Evolutionary conservation across 441 rosid species (phyloP), one percentile per base, ranked within the genome.

Genomic region (Aleurites moluccanus): DNA sequence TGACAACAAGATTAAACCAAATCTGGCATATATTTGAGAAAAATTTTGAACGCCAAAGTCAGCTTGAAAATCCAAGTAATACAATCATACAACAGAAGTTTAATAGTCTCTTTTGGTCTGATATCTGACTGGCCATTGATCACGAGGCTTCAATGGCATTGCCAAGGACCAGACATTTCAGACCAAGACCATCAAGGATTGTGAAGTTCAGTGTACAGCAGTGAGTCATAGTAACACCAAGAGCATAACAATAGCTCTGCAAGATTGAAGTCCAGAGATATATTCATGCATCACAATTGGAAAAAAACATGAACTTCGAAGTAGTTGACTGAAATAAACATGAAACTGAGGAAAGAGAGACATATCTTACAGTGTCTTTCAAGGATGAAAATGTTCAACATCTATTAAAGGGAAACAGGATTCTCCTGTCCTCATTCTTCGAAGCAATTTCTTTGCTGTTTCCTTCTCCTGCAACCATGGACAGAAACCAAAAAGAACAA

Each of bases 381-480:
- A 91, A 45, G 92, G 88, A 79, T 88, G 92, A 79, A 90, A 87
- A 82, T 85, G 94, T 77, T 92, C 96, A 1, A 86, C 80, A 83
- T 88, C 97, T 93, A 91, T 87, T 0, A 88, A 80, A 69, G 96
- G 92, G 73, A 85, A 85, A 74, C 87, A 80, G 2, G 90, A 78
- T 73, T 88, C 92, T 57, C 78, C 82, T 68, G 60, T 80, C 86
- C 91, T 82, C 82, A 91, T 89, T 76, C 90, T 93, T 75, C 91
- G 81, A 38, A 94, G 90, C 83, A 94, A 81, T 67, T 80, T 92
- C 88, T 92, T 92, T 53, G 98, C 96, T 13, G 87, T 85, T 84
- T 94, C 99, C 79, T 88, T 92, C 86, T 89, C 99, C 99, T 92
- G 85, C 61, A 88, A 72, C 64, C 75, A 80, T 61, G 69, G 56